Evolutionary conservation across 2,329 filamentous ascomycete genomes (phyloP).

Genomic region (Daldinia sp.): DNA sequence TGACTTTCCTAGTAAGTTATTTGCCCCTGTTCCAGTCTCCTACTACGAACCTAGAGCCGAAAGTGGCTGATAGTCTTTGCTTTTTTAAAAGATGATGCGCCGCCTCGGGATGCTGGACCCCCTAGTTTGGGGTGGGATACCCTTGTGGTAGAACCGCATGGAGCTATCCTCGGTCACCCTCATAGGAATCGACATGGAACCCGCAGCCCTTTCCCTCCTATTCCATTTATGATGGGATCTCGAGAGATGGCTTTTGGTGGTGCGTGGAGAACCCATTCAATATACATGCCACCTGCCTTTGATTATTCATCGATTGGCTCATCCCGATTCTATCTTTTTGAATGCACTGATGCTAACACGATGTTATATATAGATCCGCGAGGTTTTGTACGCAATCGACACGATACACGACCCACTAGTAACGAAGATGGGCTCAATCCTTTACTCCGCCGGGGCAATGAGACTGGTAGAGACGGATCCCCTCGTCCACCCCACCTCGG

Average conservation of each 20-base stretch:
- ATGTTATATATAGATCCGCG: conserved; percentile 53
- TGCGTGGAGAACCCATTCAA: not conserved
- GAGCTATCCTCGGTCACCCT: conserved; percentile 58
- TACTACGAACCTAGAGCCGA: not conserved
- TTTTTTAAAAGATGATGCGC: conserved; percentile 55
- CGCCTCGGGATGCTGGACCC: conserved; percentile 58
- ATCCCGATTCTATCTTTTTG: not conserved
- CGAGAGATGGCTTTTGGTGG: conserved; percentile 41
- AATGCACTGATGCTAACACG: not conserved
- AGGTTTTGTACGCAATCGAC: conserved; percentile 64
- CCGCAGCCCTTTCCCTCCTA: conserved; percentile 70
- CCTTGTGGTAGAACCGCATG: conserved; percentile 61
- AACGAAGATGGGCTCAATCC: conserved; percentile 89
- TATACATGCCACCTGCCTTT: not conserved
- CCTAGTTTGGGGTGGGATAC: conserved; percentile 69
- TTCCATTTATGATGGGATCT: conserved; percentile 52
- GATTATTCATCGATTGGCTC: not conserved
- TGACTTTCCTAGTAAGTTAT: conserved; percentile 66
- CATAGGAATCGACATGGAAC: conserved; percentile 67
- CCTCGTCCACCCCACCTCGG: conserved; percentile 63
- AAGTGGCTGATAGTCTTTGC: conserved; percentile 27
- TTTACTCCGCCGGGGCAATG: conserved; percentile 75
- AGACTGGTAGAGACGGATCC: conserved; percentile 58
- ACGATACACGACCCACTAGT: conserved; percentile 65
- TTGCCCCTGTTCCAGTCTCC: not conserved